A percentile compares a stretch with the other conserved stretches of the same genome.
Evolutionary conservation across 148 eudicot genomes (phyloP).

Genomic region (Vaccinium darrowii): DNA sequence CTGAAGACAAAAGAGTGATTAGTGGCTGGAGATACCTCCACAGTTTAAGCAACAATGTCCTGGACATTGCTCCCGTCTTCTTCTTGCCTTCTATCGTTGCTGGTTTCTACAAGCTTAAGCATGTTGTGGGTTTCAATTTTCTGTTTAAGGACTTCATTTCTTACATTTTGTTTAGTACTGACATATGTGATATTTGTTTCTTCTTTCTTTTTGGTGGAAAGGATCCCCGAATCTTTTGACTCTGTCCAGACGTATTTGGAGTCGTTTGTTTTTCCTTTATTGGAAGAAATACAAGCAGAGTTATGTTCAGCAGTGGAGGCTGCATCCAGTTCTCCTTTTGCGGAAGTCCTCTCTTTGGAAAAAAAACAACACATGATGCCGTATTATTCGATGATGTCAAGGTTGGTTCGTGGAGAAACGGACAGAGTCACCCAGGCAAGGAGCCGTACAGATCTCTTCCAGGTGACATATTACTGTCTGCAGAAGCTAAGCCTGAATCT

Average conservation of each 20-base stretch:
- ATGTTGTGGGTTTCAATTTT: background rate
- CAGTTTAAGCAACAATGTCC: background rate
- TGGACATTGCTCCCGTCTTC: background rate
- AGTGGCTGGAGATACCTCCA: background rate
- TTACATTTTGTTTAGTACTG: background rate
- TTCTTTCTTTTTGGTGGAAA: constrained; percentile 39
- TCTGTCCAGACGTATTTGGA: constrained; percentile 15
- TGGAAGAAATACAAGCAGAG: too few species aligned
- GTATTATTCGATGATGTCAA: too few species aligned
- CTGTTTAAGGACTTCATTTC: background rate
- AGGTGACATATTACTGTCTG: too few species aligned
- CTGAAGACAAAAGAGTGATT: background rate
- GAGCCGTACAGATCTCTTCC: too few species aligned
- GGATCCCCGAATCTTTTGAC: constrained; percentile 45
- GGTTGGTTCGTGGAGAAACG: too few species aligned
- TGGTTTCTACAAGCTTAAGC: background rate
- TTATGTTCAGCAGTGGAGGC: too few species aligned
- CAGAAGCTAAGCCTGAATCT: too few species aligned
- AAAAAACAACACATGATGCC: too few species aligned
- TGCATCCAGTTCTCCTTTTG: too few species aligned
- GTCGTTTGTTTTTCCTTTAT: too few species aligned
- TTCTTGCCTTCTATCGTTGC: background rate
- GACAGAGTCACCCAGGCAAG: too few species aligned
- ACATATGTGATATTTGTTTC: background rate
- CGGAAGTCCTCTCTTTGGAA: too few species aligned